A percentile compares a stretch with the other conserved stretches of the same genome.
phyloP scores from a whole-genome alignment of 2,329 filamentous ascomycete species.

The Colletotrichum echinochloae region DNA sequence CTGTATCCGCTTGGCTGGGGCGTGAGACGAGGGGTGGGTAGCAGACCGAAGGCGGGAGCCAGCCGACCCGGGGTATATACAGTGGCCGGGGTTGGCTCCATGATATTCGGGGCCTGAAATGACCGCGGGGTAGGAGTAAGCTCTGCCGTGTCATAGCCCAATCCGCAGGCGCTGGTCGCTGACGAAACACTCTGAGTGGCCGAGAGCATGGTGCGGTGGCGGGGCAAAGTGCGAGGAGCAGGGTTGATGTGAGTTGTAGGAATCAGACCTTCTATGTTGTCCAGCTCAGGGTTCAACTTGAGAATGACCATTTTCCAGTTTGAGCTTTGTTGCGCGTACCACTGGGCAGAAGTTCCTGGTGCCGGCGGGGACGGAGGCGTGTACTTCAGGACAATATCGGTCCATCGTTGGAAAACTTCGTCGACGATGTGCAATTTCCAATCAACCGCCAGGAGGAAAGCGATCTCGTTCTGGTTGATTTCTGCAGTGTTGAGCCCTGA shows the following conservation, averaged over 20 bases:
- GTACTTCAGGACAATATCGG: constrained; percentile 88
- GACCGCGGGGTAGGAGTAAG: constrained; percentile 57
- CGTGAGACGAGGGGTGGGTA: constrained; percentile 70
- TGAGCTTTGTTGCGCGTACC: constrained; percentile 59
- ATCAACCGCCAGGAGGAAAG: constrained; percentile 88
- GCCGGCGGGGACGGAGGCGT: constrained; percentile 74
- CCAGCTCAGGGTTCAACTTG: constrained; percentile 66
- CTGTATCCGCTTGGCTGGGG: constrained; percentile 67
- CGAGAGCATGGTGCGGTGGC: constrained; percentile 58
- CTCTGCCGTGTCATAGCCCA: constrained; percentile 54
- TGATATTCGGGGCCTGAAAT: constrained; percentile 55
- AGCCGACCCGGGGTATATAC: constrained; percentile 59
- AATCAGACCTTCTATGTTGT: constrained; percentile 68
- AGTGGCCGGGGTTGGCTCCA: constrained; percentile 63
- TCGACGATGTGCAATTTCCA: constrained; percentile 97
- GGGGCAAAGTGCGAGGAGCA: constrained; percentile 54
- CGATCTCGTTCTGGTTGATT: constrained; percentile 97
- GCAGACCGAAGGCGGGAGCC: constrained; percentile 65
- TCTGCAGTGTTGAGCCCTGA: constrained; percentile 93
- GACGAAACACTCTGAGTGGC: constrained; percentile 53
- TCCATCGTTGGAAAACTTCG: constrained; percentile 90
- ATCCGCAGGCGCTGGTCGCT: constrained; percentile 38
- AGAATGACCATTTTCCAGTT: constrained; percentile 72
- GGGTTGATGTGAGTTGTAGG: constrained; percentile 48
- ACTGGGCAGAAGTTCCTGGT: constrained; percentile 59